phyloP scores from a whole-genome alignment of 345 rosid species.

The Pseudoturritis turrita region DNA sequence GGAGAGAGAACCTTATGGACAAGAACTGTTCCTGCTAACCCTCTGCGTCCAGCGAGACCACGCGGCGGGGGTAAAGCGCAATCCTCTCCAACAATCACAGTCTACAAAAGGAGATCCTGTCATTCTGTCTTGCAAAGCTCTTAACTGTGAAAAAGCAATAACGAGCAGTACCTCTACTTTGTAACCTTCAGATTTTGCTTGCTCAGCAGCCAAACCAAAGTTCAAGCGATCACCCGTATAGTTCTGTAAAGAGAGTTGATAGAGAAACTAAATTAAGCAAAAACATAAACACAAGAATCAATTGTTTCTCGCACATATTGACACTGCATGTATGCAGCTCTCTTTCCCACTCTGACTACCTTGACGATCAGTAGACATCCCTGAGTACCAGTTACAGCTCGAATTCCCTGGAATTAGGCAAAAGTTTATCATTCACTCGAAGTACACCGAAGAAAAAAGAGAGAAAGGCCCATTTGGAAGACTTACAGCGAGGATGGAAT shows the following conservation, averaged over 20 bases:
- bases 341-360: slow-evolving; percentile 41
- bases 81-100: slow-evolving; percentile 93
- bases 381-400: slow-evolving; percentile 94
- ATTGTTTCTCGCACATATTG: not conserved
- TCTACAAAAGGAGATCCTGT: slow-evolving; percentile 40
- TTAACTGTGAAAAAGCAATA: not conserved
- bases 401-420: slow-evolving; percentile 67
- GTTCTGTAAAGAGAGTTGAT: slow-evolving; percentile 51
- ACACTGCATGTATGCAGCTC: not conserved
- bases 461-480: not conserved
- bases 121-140: not conserved
- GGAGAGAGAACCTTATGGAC: slow-evolving; percentile 70
- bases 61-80: slow-evolving; percentile 95
- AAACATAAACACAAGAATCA: slow-evolving; percentile 4
- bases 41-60: slow-evolving; percentile 90
- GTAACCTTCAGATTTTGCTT: slow-evolving; percentile 97
- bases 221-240: slow-evolving; percentile 95
- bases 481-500: slow-evolving; percentile 88
- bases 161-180: slow-evolving; percentile 66
- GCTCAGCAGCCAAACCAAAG: slow-evolving; percentile 99
- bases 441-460: not conserved
- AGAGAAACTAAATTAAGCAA: slow-evolving; percentile 13
- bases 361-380: slow-evolving; percentile 91
- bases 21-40: slow-evolving; percentile 92
- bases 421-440: not conserved